Percentiles rank a stretch among this genome's conserved stretches.
Conservation (phyloP, 2,329 filamentous ascomycete genomes). For the Fusarium sp. region DNA sequence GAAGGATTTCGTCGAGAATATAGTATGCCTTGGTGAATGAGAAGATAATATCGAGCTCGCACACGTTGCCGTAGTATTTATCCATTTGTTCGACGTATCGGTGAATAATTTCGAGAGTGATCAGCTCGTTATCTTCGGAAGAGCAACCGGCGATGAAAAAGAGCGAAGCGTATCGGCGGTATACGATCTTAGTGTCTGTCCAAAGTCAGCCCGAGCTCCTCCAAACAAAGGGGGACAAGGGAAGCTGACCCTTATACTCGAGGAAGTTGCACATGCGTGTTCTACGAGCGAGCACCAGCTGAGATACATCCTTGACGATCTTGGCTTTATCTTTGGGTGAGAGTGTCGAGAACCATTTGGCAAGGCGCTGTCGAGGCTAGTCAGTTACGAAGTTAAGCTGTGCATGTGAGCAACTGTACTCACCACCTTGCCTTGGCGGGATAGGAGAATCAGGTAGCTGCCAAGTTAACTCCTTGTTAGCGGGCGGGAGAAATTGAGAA, state of each 20-base stretch:
- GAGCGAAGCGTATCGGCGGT: slow-evolving; percentile 96
- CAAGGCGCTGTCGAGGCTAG: slow-evolving; percentile 77
- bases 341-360: slow-evolving; percentile 99
- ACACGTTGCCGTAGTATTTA: slow-evolving; percentile 99
- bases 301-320: slow-evolving; percentile 99
- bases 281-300: slow-evolving; percentile 92
- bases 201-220: slow-evolving; percentile 17
- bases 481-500: slow-evolving; percentile 12
- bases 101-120: slow-evolving; percentile 98
- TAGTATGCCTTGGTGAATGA: slow-evolving; percentile 99
- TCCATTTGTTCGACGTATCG: slow-evolving; percentile 99
- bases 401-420: slow-evolving; percentile 56
- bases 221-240: slow-evolving; percentile 18
- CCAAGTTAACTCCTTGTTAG: slow-evolving; percentile 42
- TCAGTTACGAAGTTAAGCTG: slow-evolving; percentile 37
- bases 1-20: slow-evolving; percentile 94
- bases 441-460: slow-evolving; percentile 97
- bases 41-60: slow-evolving; percentile 99
- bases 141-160: slow-evolving; percentile 99
- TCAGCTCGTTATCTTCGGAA: slow-evolving; percentile 97
- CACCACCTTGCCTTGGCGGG: slow-evolving; percentile 99
- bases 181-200: slow-evolving; percentile 96
- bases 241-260: slow-evolving; percentile 89
- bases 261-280: slow-evolving; percentile 99
- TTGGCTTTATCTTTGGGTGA: slow-evolving; percentile 99